A percentile compares a stretch with the other conserved stretches of the same genome.
phyloP scores from a whole-genome alignment of 352 stramenopile genomes.

The Globisporangium okanoganense region DNA sequence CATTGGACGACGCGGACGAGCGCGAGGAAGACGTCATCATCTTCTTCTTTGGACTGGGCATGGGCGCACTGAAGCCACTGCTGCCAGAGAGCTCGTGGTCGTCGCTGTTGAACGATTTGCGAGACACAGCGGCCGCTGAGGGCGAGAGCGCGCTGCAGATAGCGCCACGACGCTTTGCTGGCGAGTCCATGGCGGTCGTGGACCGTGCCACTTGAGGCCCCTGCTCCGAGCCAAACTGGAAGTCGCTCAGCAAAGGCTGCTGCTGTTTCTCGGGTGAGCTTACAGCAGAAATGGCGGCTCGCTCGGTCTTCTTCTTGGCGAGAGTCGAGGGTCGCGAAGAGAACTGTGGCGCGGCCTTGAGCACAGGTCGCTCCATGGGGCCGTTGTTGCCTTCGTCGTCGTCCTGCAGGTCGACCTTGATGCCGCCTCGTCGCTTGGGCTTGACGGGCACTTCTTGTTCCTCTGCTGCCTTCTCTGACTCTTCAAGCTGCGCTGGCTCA shows the following conservation, averaged over 20 bases:
- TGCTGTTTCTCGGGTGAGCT: background rate
- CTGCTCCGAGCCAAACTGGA: slow-evolving; percentile 30
- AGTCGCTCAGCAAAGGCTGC: slow-evolving; percentile 32
- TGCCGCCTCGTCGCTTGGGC: slow-evolving; percentile 13
- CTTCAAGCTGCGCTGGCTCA: background rate
- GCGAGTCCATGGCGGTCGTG: slow-evolving; percentile 2
- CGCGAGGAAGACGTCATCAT: background rate
- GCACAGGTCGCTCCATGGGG: background rate
- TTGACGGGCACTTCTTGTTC: background rate
- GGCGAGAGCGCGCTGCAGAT: slow-evolving; percentile 10
- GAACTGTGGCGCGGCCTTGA: slow-evolving; percentile 11
- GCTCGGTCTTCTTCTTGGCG: slow-evolving; percentile 12
- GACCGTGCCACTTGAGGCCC: background rate
- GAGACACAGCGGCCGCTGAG: background rate
- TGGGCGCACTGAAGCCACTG: slow-evolving; percentile 15
- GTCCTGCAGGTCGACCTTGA: slow-evolving; percentile 15
- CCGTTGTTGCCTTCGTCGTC: background rate
- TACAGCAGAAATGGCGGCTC: background rate
- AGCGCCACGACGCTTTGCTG: slow-evolving; percentile 21
- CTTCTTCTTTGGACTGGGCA: slow-evolving; percentile 17
- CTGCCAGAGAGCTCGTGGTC: background rate
- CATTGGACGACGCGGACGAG: background rate
- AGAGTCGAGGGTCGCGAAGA: background rate
- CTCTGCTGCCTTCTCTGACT: background rate
- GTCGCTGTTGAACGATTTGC: slow-evolving; percentile 25